Evolutionary conservation across 176 grass and related monocot genomes (phyloP), one percentile per base, ranked within the genome.

Genomic region (Tillandsia leiboldiana): DNA sequence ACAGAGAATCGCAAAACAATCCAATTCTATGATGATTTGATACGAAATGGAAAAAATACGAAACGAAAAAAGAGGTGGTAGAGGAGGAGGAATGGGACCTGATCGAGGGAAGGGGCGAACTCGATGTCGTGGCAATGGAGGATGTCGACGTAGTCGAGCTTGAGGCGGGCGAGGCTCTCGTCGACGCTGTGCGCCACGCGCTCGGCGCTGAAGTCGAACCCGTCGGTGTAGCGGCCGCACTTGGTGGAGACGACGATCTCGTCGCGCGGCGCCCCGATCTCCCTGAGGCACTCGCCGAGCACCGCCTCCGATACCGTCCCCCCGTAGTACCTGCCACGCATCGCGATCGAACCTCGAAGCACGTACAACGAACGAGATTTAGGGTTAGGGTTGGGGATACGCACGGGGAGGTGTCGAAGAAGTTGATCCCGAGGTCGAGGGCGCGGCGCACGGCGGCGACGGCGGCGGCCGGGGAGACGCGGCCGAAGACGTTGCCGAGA

Each of bases 391-490:
- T 9, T 2, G 64, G 62, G 4, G 1, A 42, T 49, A 72, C 68
- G 29, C n/a, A 92, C 92, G 92, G 92, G 5, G 92, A 96, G 48
- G 93, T 96, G 49, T 96, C 88, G 57, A 96, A 96, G 88, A 96
- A 96, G 76, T 92, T 92, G 93, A 96, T 48, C 29, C 88, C 88
- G 64, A 85, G 76, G 56, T 90, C 83, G 56, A 96, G 79, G 59
- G 93, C 89, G 49, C 74, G 79, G 71, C 83, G 86, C 78, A 92
- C 93, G 74, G 89, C 54, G 33, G 79, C 88, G 79, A 85, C 62
- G 79, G 89, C 86, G 68, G 14, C 26, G 71, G 72, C 81, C 58
- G 26, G 79, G 22, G 86, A 66, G 20, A 92, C 89, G 15, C 76
- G 74, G 22, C 93, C 84, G 58, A 92, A 96, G 23, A 90, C 86